phyloP scores from a whole-genome alignment of 257 asterid species.

The Solanum medicagineum region DNA sequence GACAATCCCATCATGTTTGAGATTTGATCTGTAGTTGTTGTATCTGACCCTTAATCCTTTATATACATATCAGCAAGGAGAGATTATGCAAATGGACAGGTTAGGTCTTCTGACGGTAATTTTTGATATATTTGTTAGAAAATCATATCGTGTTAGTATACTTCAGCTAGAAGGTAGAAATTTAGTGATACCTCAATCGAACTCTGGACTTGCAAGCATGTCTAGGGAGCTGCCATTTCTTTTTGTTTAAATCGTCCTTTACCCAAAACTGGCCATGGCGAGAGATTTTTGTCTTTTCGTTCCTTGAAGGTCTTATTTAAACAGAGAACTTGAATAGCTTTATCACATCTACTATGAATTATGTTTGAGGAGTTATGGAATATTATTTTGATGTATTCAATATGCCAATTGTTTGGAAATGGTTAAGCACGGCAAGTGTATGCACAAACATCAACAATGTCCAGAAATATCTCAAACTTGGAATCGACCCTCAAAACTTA shows the following conservation, averaged over 20 bases:
- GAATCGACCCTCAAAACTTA: no score
- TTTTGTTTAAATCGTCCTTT: no score
- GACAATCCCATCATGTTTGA: neutral
- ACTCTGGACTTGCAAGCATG: neutral
- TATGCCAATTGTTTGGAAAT: neutral
- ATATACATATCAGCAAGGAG: neutral
- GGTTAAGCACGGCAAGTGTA: neutral
- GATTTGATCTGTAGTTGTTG: neutral
- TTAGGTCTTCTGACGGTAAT: neutral
- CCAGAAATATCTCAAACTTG: no score
- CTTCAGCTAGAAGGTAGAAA: neutral
- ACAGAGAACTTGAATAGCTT: neutral
- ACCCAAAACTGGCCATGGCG: neutral
- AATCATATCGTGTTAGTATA: neutral
- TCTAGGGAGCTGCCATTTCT: neutral
- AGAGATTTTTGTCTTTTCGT: neutral
- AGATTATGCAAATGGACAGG: neutral
- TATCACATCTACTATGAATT: neutral
- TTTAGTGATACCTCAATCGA: neutral
- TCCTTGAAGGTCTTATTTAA: neutral
- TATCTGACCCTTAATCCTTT: neutral
- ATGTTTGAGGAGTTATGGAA: neutral
- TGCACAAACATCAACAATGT: no score
- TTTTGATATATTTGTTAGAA: neutral
- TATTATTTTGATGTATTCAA: neutral